phyloP scores from a whole-genome alignment of 139 green algal species.

The Tetradesmus obliquus region DNA sequence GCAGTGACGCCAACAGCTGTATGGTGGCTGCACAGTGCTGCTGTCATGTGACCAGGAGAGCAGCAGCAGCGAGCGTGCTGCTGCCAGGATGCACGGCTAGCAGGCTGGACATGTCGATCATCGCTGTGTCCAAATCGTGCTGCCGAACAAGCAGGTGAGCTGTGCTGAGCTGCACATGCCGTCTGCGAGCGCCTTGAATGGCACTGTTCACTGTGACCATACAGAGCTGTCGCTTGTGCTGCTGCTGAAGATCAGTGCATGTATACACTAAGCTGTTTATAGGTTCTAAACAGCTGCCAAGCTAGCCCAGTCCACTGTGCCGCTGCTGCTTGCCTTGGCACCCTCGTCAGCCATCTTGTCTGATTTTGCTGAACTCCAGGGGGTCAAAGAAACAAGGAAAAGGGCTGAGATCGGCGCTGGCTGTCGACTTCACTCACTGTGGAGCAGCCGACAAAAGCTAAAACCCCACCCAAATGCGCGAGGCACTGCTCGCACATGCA shows the following conservation, averaged over 20 bases:
- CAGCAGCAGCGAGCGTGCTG: neutral
- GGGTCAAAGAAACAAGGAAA: constrained; percentile 11
- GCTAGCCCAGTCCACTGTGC: neutral
- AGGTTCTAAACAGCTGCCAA: neutral
- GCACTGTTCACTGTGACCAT: constrained; percentile 47
- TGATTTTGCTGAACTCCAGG: constrained; percentile 9
- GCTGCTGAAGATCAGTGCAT: too few species aligned
- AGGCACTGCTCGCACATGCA: neutral
- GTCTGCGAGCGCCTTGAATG: neutral
- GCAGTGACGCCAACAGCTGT: neutral
- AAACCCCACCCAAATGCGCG: neutral
- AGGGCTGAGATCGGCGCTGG: neutral
- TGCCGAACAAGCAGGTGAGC: neutral
- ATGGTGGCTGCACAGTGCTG: neutral
- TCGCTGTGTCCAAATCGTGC: neutral
- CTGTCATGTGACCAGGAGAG: neutral
- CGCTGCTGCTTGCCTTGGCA: constrained; percentile 54
- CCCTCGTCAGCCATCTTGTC: constrained; percentile 61
- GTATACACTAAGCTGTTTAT: neutral
- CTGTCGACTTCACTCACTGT: neutral
- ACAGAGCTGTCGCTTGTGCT: constrained; percentile 48
- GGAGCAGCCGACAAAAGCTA: constrained; percentile 1
- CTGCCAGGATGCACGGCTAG: neutral
- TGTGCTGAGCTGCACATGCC: neutral
- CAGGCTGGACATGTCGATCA: neutral